phyloP scores from a whole-genome alignment of 805 yeast genomes.

The Ogataea angusta region DNA sequence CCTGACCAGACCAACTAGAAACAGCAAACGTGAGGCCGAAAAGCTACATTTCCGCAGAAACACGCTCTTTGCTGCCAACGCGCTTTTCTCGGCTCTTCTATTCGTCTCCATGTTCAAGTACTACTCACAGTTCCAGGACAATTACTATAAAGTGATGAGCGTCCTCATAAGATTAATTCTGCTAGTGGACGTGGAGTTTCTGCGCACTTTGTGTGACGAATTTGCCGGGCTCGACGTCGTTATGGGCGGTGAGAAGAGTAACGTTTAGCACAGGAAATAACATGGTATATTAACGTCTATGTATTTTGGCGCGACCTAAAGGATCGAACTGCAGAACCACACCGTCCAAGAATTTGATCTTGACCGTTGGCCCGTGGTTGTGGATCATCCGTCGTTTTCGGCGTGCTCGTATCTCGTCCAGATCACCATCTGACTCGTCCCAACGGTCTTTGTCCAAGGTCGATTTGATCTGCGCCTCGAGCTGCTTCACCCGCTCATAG shows the following conservation, averaged over 20 bases:
- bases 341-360: slow-evolving; percentile 37
- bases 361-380: slow-evolving; percentile 37
- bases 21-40: slow-evolving; percentile 17
- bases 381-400: slow-evolving; percentile 20
- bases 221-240: slow-evolving; percentile 14
- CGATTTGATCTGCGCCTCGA: slow-evolving; percentile 30
- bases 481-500: slow-evolving; percentile 38
- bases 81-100: slow-evolving; percentile 11
- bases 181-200: slow-evolving; percentile 23
- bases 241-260: slow-evolving; percentile 7
- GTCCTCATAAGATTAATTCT: slow-evolving; percentile 15
- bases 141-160: slow-evolving; percentile 10
- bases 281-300: slow-evolving; percentile 1
- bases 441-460: slow-evolving; percentile 29
- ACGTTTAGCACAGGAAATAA: slow-evolving; percentile 6
- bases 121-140: slow-evolving; percentile 16
- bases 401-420: slow-evolving; percentile 10
- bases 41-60: slow-evolving; percentile 21
- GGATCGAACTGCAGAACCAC: slow-evolving; percentile 41
- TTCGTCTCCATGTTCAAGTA: slow-evolving; percentile 18
- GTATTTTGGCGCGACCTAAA: slow-evolving; percentile 23
- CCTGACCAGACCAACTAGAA: slow-evolving; percentile 14
- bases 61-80: slow-evolving; percentile 11
- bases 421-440: slow-evolving; percentile 26
- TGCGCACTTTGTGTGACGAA: slow-evolving; percentile 22